Percentiles rank a stretch among this genome's conserved stretches.
These are phyloP conservation scores for Tetragonia tetragonoides DNA, from an alignment of 148 eudicot species.

Conservation along the genomic window DNA sequence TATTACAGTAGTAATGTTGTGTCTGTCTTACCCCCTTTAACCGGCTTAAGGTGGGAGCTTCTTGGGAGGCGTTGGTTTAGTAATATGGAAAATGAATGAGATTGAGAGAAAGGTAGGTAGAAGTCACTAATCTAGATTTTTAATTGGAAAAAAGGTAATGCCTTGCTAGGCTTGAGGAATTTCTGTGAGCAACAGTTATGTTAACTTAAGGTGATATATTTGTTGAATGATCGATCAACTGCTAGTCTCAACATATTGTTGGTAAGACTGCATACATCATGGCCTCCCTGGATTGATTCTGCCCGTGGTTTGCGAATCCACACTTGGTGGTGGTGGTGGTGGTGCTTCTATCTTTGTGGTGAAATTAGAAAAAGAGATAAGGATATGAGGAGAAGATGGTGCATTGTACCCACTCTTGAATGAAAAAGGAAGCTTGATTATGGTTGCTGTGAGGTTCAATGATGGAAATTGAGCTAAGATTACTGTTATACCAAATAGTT, in stretches of 20 bases:
- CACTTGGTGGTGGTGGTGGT: neutral
- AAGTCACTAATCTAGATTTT: neutral
- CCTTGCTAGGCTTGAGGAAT: neutral
- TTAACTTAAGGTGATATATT: neutral
- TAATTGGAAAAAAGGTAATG: neutral
- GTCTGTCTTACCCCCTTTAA: neutral
- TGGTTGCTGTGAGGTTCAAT: neutral
- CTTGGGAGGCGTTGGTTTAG: neutral
- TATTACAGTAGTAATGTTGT: neutral
- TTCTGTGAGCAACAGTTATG: neutral
- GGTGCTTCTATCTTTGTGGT: neutral
- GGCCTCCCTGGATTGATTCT: neutral
- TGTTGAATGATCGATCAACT: neutral
- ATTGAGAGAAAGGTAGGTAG: neutral
- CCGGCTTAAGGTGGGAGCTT: neutral
- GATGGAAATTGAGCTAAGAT: neutral
- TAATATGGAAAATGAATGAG: neutral
- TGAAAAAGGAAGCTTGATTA: neutral
- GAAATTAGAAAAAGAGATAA: neutral
- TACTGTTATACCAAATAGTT: neutral
- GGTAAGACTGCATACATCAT: neutral
- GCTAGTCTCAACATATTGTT: neutral
- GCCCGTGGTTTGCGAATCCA: neutral
- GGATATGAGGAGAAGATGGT: neutral
- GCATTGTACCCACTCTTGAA: neutral